phyloP scores from a whole-genome alignment of 2,329 filamentous ascomycete genomes.

The Alternaria rosae region DNA sequence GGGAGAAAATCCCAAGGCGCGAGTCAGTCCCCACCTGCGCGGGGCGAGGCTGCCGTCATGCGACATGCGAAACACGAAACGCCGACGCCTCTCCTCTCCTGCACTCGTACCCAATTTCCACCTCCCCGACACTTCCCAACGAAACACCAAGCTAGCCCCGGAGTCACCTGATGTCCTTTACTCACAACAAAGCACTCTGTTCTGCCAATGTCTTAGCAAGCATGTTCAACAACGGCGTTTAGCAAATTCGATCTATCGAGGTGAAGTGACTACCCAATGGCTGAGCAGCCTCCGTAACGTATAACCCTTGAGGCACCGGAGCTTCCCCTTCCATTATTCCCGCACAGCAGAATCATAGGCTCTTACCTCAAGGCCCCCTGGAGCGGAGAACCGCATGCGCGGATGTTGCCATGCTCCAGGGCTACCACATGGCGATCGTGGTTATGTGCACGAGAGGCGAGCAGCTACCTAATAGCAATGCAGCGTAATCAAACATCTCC shows the following conservation, averaged over 20 bases:
- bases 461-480: background rate
- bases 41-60: background rate
- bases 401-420: background rate
- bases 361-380: background rate
- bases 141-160: background rate
- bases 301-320: background rate
- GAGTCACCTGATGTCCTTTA: background rate
- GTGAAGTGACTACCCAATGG: background rate
- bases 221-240: background rate
- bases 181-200: background rate
- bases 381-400: background rate
- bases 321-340: background rate
- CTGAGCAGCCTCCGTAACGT: background rate
- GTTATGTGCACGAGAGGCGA: background rate
- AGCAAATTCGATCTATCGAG: background rate
- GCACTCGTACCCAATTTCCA: background rate
- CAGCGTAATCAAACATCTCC: background rate
- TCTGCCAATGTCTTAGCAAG: background rate
- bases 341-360: background rate
- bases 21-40: background rate
- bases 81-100: background rate
- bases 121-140: background rate
- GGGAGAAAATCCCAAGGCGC: background rate
- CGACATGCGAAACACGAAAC: background rate
- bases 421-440: background rate